Percentiles rank a stretch among this genome's conserved stretches.
Evolutionary conservation across 2,329 filamentous ascomycete genomes (phyloP).

Genomic region (Diaporthe sp.): DNA sequence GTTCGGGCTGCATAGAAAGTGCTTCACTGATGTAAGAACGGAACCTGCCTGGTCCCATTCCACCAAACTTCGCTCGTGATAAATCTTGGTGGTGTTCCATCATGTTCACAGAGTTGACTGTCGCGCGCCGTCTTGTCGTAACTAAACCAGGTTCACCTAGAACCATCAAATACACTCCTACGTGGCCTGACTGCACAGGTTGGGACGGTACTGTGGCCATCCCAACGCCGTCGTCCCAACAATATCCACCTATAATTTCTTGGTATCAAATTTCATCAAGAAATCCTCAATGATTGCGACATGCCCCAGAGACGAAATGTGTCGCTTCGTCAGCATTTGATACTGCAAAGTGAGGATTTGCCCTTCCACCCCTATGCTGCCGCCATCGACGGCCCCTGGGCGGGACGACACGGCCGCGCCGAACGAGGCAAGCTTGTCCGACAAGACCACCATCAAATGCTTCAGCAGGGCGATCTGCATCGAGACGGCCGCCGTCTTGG

Average conservation of each 20-base stretch:
- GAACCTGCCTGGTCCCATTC: background rate
- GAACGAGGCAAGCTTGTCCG: conserved; percentile 24
- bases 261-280: conserved; percentile 12
- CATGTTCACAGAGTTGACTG: background rate
- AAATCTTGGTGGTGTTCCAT: background rate
- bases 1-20: too few species aligned
- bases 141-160: background rate
- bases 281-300: conserved; percentile 27
- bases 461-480: conserved; percentile 52
- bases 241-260: background rate
- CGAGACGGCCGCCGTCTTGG: conserved; percentile 50
- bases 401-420: background rate
- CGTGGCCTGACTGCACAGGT: background rate
- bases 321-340: conserved; percentile 21
- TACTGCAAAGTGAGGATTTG: conserved; percentile 26
- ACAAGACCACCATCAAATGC: conserved; percentile 49
- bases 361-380: background rate
- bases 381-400: too few species aligned
- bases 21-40: background rate
- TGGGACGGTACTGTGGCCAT: background rate
- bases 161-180: background rate
- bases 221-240: background rate
- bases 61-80: background rate
- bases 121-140: background rate
- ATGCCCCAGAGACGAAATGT: background rate